Base-by-base conservation (phyloP, 1,284 basidiomycete species). In the Apiotrichum mycotoxinovorans region DNA sequence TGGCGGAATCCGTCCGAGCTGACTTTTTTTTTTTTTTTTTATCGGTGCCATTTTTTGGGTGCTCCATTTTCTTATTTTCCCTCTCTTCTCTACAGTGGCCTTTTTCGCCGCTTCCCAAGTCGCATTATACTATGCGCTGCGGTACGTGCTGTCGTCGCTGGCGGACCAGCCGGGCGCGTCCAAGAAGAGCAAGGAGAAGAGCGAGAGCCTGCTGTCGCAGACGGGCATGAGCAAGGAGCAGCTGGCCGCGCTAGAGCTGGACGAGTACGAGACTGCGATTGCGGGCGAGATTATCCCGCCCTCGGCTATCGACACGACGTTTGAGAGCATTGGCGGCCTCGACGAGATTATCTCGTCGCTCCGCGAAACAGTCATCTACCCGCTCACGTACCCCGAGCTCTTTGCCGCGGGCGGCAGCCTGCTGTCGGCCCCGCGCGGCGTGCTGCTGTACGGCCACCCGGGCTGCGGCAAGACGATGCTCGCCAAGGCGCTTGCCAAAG, bases 381-480 rank as follows among this genome's bases (percentile, higher is more conserved):
- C 95, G 2, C 83, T 98, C 43, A 87, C 90, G 60, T 96, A 91
- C 68, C 96, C 96, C 2, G 83, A 89, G 61, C 83, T 98, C 55
- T 97, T 98, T 80, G 81, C 83, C 11, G 84, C 86, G 0, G 87
- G 87, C 0, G 82, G 85, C 47, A 83, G 73, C 62, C 67, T 84
- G 10, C 77, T 83, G 45, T 78, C 79, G 15, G 81, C 82, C 7
- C 83, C 83, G 1, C 82, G 83, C 61, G 82, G 83, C 20, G 91
- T 93, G 8, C 81, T 94, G 10, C 82, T 94, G 12, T 92, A 88
- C 68, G 91, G 91, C 4, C 94, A 93, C 49, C 91, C 91, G 1
- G 92, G 92, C 9, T 94, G 91, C 64, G 91, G 91, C 23, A 95
- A 95, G 79, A 94, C 92, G 1, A 92, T 95, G 89, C 83, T 95